Evolutionary conservation across 2,329 filamentous ascomycete species (phyloP).

Genomic region (Paraphoma sp.): DNA sequence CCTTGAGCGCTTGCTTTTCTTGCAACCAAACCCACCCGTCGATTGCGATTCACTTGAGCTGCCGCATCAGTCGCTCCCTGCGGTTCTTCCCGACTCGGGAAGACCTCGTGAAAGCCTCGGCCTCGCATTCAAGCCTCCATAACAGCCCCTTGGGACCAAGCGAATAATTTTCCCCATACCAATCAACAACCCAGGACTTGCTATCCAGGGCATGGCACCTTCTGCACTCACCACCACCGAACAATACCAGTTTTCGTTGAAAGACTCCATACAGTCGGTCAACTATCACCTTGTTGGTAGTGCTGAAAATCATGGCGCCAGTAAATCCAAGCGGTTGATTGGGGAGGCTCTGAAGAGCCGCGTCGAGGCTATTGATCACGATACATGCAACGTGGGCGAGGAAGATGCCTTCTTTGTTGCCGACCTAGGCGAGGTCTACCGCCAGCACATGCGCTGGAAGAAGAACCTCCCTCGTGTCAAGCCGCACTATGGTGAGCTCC

Average conservation of each 20-base stretch:
- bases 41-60: slow-evolving; percentile 75
- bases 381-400: slow-evolving; percentile 87
- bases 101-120: slow-evolving; percentile 91
- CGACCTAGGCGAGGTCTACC: slow-evolving; percentile 97
- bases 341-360: slow-evolving; percentile 85
- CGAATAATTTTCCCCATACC: slow-evolving; percentile 6
- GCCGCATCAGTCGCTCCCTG: slow-evolving; percentile 99
- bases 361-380: slow-evolving; percentile 82
- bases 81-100: slow-evolving; percentile 99
- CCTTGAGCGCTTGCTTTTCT: slow-evolving; percentile 53
- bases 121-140: slow-evolving; percentile 95
- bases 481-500: slow-evolving; percentile 85
- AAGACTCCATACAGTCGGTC: slow-evolving; percentile 35
- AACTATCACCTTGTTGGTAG: slow-evolving; percentile 33
- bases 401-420: slow-evolving; percentile 99
- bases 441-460: slow-evolving; percentile 99
- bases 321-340: slow-evolving; percentile 77
- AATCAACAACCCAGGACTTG: slow-evolving; percentile 24
- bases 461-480: slow-evolving; percentile 88
- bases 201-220: slow-evolving; percentile 72
- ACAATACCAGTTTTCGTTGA: slow-evolving; percentile 51
- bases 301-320: slow-evolving; percentile 57
- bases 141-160: slow-evolving; percentile 61
- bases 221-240: slow-evolving; percentile 63
- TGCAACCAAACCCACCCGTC: slow-evolving; percentile 55